Evolutionary conservation across 176 grass and related monocot species (phyloP).

Genomic region (Oryza australiensis): DNA sequence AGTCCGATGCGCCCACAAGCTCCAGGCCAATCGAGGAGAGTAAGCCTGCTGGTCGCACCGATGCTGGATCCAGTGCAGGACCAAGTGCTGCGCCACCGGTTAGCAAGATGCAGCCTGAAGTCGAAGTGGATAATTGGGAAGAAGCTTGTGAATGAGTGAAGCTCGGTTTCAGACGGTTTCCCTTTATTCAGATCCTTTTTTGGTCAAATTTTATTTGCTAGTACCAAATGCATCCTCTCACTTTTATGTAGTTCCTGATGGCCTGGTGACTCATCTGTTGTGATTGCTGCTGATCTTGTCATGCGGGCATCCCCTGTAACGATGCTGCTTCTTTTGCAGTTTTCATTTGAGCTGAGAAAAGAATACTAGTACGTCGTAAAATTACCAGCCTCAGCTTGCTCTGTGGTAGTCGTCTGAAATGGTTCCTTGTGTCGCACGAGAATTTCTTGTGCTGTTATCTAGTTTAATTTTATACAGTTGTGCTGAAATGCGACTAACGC

Average conservation of each 20-base stretch:
- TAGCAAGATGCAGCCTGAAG: slow-evolving; percentile 36
- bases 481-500: too few species aligned
- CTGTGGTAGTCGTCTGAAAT: background rate
- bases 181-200: slow-evolving; percentile 5
- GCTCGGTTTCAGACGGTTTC: background rate
- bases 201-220: background rate
- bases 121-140: slow-evolving; percentile 91
- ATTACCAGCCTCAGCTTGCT: background rate
- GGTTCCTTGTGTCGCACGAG: background rate
- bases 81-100: slow-evolving; percentile 13
- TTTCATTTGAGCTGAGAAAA: background rate
- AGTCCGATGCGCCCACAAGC: slow-evolving; percentile 43
- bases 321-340: slow-evolving; percentile 24
- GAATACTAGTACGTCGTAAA: background rate
- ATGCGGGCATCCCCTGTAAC: background rate
- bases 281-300: background rate
- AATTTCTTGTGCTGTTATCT: background rate
- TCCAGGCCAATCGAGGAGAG: slow-evolving; percentile 14
- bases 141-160: slow-evolving; percentile 60
- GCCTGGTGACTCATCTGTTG: slow-evolving; percentile 8
- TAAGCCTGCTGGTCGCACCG: background rate
- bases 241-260: slow-evolving; percentile 13
- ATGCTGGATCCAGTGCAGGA: slow-evolving; percentile 17
- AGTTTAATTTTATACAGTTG: background rate
- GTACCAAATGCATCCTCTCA: background rate